A percentile compares a stretch with the other conserved stretches of the same genome.
These are phyloP conservation scores for Teunomyces pallodes DNA, from an alignment of 805 yeast genomes.

Conservation along the genomic window DNA sequence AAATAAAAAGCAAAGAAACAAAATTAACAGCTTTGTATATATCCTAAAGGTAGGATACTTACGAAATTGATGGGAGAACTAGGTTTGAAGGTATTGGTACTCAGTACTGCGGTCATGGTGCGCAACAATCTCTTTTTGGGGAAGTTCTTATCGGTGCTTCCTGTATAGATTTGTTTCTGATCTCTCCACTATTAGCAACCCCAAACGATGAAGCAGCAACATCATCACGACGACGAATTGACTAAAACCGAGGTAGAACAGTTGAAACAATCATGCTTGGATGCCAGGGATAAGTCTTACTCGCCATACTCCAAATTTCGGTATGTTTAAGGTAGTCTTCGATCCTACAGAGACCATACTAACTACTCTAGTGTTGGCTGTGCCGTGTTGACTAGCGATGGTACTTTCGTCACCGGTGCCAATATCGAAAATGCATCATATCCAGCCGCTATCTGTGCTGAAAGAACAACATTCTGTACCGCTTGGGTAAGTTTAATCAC, in stretches of 20 bases:
- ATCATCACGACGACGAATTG: conserved; percentile 16
- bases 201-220: background rate
- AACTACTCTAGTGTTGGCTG: conserved; percentile 68
- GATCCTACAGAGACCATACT: conserved; percentile 5
- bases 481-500: conserved; percentile 26
- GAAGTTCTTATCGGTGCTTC: background rate
- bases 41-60: too few species aligned
- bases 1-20: too few species aligned
- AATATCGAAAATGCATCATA: conserved; percentile 93
- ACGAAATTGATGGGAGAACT: too few species aligned
- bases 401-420: conserved; percentile 63
- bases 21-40: too few species aligned
- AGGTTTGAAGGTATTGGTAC: too few species aligned
- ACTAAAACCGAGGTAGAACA: conserved; percentile 19
- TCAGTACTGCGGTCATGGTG: too few species aligned
- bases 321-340: conserved; percentile 21
- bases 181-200: background rate
- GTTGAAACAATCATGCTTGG: conserved; percentile 25
- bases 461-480: conserved; percentile 34
- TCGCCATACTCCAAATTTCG: conserved; percentile 71
- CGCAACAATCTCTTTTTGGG: too few species aligned
- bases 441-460: conserved; percentile 51
- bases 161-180: background rate
- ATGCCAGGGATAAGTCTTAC: conserved; percentile 54
- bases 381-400: conserved; percentile 53